Percentiles rank a stretch among this genome's conserved stretches.
Conservation (phyloP, 2,329 filamentous ascomycete genomes). For the Colletotrichum musae region DNA sequence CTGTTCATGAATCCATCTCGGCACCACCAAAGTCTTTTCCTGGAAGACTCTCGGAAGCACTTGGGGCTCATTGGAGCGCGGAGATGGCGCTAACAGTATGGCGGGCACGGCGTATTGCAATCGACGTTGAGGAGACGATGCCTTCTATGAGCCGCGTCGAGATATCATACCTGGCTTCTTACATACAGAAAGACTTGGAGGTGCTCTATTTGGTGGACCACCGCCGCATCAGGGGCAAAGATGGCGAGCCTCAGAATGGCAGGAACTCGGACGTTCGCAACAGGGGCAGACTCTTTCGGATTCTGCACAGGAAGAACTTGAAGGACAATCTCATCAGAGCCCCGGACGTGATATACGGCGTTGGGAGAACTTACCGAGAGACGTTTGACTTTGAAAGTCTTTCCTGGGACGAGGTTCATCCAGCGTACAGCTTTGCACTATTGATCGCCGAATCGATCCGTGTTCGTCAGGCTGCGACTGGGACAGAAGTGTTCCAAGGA, state of each 20-base stretch:
- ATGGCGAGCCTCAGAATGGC: conserved; percentile 30
- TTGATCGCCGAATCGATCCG: conserved; percentile 47
- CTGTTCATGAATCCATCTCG: no score
- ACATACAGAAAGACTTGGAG: conserved; percentile 47
- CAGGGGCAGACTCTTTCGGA: conserved; percentile 44
- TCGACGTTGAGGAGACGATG: conserved; percentile 47
- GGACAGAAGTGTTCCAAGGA: conserved; percentile 44
- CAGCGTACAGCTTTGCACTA: conserved; percentile 49
- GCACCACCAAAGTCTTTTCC: not conserved
- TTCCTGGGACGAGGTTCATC: conserved; percentile 48
- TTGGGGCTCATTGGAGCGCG: conserved; percentile 48
- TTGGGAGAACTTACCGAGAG: conserved; percentile 49
- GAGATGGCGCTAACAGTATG: conserved; percentile 47
- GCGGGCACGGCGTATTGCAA: conserved; percentile 45
- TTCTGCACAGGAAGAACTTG: conserved; percentile 40
- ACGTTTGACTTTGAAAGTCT: conserved; percentile 49
- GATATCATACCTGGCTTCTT: conserved; percentile 47
- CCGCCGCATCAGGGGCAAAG: conserved; percentile 37
- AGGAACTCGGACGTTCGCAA: conserved; percentile 40
- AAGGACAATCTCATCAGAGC: conserved; percentile 41
- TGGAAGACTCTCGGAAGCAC: conserved; percentile 35
- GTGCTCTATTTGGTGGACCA: conserved; percentile 50
- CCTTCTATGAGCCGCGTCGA: conserved; percentile 44
- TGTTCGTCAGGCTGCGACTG: conserved; percentile 45
- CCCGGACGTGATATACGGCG: conserved; percentile 48